These are phyloP conservation scores for Chionographis japonica DNA, from an alignment of 106 monocot species.

Conservation along the genomic window DNA sequence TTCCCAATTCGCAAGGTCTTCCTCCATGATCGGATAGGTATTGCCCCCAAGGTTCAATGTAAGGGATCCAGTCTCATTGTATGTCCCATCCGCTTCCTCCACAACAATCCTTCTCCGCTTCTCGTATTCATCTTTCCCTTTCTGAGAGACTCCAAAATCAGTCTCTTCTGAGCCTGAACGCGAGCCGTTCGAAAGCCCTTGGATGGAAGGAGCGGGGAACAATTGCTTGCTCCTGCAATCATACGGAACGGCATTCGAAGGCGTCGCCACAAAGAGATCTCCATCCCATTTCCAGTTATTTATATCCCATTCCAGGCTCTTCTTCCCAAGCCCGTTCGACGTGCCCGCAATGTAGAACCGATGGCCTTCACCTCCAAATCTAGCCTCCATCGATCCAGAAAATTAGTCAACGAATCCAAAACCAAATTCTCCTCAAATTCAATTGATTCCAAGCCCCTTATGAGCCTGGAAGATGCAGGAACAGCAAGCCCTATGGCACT, in stretches of 20 bases:
- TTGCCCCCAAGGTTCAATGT: slow-evolving; percentile 45
- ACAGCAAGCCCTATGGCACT: background rate
- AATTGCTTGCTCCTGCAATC: slow-evolving; percentile 34
- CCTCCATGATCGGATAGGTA: slow-evolving; percentile 14
- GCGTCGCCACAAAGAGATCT: slow-evolving; percentile 38
- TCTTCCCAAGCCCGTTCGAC: slow-evolving; percentile 24
- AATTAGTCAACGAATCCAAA: background rate
- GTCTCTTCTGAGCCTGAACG: slow-evolving; percentile 26
- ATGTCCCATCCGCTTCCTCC: slow-evolving; percentile 23
- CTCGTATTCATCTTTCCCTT: slow-evolving; percentile 24
- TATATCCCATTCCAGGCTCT: slow-evolving; percentile 50
- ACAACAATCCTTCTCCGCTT: slow-evolving; percentile 33
- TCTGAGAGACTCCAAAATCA: slow-evolving; percentile 6
- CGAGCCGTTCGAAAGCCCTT: slow-evolving; percentile 14
- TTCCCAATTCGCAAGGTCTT: slow-evolving; percentile 10
- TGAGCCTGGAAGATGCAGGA: no score
- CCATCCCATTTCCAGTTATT: slow-evolving; percentile 70
- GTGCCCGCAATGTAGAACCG: slow-evolving; percentile 15
- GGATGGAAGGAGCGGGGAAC: slow-evolving; percentile 6
- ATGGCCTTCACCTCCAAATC: slow-evolving; percentile 16
- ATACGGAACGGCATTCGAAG: slow-evolving; percentile 18
- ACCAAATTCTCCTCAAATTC: background rate
- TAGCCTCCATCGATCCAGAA: slow-evolving; percentile 34
- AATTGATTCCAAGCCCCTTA: no score
- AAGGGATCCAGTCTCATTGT: slow-evolving; percentile 24